Evolutionary conservation across 1,284 basidiomycete species (phyloP).

Genomic region (Cutaneotrichosporon daszewskae): DNA sequence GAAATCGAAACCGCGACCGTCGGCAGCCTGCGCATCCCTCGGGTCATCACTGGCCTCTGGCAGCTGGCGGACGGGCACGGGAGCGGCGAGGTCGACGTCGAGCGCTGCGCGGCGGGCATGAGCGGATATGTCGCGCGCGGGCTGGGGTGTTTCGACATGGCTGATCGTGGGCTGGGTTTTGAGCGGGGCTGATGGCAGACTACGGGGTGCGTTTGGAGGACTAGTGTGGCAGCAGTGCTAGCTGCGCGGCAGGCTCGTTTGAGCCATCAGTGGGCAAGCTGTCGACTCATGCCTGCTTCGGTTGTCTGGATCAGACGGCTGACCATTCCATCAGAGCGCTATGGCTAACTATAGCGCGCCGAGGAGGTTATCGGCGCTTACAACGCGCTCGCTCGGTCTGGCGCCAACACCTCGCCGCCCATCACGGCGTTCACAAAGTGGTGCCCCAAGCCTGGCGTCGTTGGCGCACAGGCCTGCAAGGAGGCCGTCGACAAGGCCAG

Average conservation of each 20-base stretch:
- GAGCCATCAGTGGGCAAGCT: too few relatives aligned
- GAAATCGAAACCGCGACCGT: not conserved
- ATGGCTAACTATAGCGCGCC: not conserved
- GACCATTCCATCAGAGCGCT: not conserved
- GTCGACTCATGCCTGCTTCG: too few relatives aligned
- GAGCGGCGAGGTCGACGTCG: not conserved
- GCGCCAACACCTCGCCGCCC: not conserved
- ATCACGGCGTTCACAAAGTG: constrained; percentile 2
- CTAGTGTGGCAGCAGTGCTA: too few relatives aligned
- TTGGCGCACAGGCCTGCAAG: not conserved
- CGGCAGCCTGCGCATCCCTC: not conserved
- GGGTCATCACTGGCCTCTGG: constrained; percentile 1
- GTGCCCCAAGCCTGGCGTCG: constrained; percentile 2
- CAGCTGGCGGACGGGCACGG: not conserved
- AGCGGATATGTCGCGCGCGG: not conserved
- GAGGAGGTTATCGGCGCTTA: constrained; percentile 2
- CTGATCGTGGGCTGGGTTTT: not conserved
- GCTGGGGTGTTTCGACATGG: not conserved
- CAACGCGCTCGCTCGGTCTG: not conserved
- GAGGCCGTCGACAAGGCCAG: constrained; percentile 4
- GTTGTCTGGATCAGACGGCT: too few relatives aligned
- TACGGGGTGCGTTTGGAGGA: constrained; percentile 1
- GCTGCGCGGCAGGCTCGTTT: too few relatives aligned
- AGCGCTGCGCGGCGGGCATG: not conserved
- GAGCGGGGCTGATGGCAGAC: not conserved